Evolutionary conservation across 305 asterid genomes (phyloP).

Genomic region (Stenogyne calaminthoides): DNA sequence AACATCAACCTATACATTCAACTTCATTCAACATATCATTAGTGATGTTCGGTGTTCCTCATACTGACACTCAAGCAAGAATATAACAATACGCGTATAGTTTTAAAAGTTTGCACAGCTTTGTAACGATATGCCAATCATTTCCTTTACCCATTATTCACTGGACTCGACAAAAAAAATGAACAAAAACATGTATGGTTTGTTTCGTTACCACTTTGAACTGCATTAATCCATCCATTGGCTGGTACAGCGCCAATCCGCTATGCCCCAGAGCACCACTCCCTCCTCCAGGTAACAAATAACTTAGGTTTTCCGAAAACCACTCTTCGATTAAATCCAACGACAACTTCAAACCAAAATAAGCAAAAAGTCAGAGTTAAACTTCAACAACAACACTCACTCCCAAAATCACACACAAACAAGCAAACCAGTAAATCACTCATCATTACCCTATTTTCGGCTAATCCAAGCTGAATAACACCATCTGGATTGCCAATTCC

Average conservation of each 20-base stretch:
- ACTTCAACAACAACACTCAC: slow-evolving; percentile 8
- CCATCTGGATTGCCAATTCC: slow-evolving; percentile 64
- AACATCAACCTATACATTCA: background rate
- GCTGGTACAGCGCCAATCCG: slow-evolving; percentile 78
- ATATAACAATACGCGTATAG: too few species aligned
- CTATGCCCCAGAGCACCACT: slow-evolving; percentile 43
- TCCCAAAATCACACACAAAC: background rate
- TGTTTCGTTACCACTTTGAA: slow-evolving; percentile 66
- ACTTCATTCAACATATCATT: background rate
- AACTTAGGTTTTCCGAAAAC: slow-evolving; percentile 47
- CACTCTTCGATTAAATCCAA: slow-evolving; percentile 83
- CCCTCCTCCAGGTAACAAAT: slow-evolving; percentile 46
- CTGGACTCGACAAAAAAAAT: background rate
- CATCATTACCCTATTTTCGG: slow-evolving; percentile 69
- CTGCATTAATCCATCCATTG: slow-evolving; percentile 70
- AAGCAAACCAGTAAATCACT: background rate
- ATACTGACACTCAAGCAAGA: too few species aligned
- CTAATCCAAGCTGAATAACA: slow-evolving; percentile 77
- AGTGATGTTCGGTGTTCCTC: background rate
- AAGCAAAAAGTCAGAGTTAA: slow-evolving; percentile 8
- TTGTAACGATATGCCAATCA: too few species aligned
- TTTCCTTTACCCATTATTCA: background rate
- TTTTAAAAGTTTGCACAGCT: too few species aligned
- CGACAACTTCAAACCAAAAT: slow-evolving; percentile 51
- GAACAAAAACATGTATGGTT: background rate